Evolutionary conservation across 208 protist species (phyloP), one percentile per base, ranked within the genome.

Genomic region (Strigomonas oncopelti): DNA sequence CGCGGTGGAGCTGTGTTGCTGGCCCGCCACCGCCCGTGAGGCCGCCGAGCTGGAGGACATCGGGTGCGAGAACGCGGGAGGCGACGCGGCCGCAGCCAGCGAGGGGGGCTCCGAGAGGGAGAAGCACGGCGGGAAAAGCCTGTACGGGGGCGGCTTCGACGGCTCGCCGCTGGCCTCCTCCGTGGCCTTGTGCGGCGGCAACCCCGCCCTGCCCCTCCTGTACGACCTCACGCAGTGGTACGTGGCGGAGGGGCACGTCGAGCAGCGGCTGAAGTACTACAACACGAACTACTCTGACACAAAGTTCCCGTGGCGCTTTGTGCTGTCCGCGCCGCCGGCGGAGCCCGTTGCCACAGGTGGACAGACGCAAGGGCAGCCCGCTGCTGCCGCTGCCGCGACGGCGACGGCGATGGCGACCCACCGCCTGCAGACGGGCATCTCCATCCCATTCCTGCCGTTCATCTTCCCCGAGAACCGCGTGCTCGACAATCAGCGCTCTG

Each of bases 221-320:
- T 48, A 48, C 42, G 42, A 48, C 16, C 42, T 48, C 13, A 20
- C 42, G 42, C 42, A 20, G 1, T 48, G 42, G 42, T 48, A 9
- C 42, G 16, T 48, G 13, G 42, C 42, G 16, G 42, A 48, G 16
- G 42, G 42, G 11, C 42, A 20, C 16, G 42, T 48, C 13, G 42
- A 48, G 42, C 42, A n/a, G 42, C 5, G 18, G 42, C 42, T 48
- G 9, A 48, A 48, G 42, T 48, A 48, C 16, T 48, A 48, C 42
- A 48, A 48, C 42, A 48, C 42, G 42, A 48, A 48, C 42, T 48
- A 48, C 42, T 48, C 42, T 14, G 42, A 48, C 42, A 48, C 42
- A 1, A 9, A 20, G 42, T 48, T 48, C 16, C 42, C 42, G 42
- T 48, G 42, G 42, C 42, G 9, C 9, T 20, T 48, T 9, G 16